A percentile compares a stretch with the other conserved stretches of the same genome.
Conservation (phyloP, 495 filamentous ascomycete species). For the Apodospora peruviana region DNA sequence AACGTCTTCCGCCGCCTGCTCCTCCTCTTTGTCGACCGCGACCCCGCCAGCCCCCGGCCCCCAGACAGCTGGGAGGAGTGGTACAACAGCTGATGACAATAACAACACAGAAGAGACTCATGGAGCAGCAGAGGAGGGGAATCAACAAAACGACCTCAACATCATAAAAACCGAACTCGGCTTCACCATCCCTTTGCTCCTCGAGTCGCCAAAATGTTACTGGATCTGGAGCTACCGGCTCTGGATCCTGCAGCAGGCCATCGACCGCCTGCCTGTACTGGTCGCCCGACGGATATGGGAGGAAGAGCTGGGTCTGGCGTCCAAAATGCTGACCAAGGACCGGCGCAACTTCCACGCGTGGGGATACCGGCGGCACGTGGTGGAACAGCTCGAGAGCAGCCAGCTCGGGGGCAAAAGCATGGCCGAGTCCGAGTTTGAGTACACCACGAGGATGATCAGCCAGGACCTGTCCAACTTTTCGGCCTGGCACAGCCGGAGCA, state of each 20-base stretch:
- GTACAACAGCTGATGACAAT: slow-evolving; percentile 44
- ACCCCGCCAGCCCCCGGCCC: slow-evolving; percentile 38
- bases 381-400: slow-evolving; percentile 59
- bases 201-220: slow-evolving; percentile 92
- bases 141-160: slow-evolving; percentile 20
- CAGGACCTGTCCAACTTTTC: slow-evolving; percentile 89
- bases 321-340: slow-evolving; percentile 82
- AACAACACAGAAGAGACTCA: neutral
- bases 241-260: slow-evolving; percentile 75
- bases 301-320: slow-evolving; percentile 70
- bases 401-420: slow-evolving; percentile 50
- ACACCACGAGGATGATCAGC: slow-evolving; percentile 82
- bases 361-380: slow-evolving; percentile 79
- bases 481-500: slow-evolving; percentile 88
- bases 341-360: slow-evolving; percentile 95
- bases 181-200: slow-evolving; percentile 78
- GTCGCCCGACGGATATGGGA: slow-evolving; percentile 68
- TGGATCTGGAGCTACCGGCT: slow-evolving; percentile 98
- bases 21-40: slow-evolving; percentile 41
- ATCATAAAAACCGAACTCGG: slow-evolving; percentile 58
- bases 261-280: slow-evolving; percentile 48
- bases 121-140: neutral
- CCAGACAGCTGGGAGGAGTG: slow-evolving; percentile 52
- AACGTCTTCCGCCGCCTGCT: slow-evolving; percentile 45
- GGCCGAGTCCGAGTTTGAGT: slow-evolving; percentile 76